Base-by-base conservation (phyloP, 495 filamentous ascomycete genomes). In the Aspergillus saccharolyticus region DNA sequence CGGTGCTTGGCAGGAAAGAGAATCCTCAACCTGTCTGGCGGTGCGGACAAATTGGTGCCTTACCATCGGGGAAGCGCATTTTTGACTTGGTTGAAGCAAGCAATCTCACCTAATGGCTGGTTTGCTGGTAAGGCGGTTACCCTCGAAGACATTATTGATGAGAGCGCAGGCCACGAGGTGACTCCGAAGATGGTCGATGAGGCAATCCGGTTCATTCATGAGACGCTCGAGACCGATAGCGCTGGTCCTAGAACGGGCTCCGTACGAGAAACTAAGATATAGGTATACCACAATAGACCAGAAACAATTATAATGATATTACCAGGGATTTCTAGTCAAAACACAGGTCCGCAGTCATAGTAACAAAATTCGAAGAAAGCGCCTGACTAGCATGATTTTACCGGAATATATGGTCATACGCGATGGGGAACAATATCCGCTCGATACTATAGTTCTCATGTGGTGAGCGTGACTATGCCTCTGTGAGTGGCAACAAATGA, bases 1-100 rank as follows among this genome's bases (percentile, higher is more conserved):
- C 71, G 77, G 0, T 74, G 76, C 12, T 61, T 97, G 44, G 74
- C 72, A 0, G 84, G 85, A 0, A 98, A 97, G 71, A 83, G 77
- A 54, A 84, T 97, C 56, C 70, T 97, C 52, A 83, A 89, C 57
- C 73, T 95, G 56, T 85, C 85, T 14, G 94, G 93, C 0, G 87
- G 76, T 0, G 75, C 74, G 17, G 94, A 98, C 68, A 91, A 89
- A 64, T 70, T 97, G 48, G 93, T 98, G 18, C 93, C 94, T 7
- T 89, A 90, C 69, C 74, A 74, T 20, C 84, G 83, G 16, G 77
- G 80, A 2, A 81, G 87, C 63, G 78, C 80, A 0, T 95, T 97
- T 66, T 57, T 96, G 48, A 66, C 70, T 8, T 89, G 85, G 72
- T 74, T 97, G 52, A 87, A 88, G 68, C 69, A 79, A 33, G 84